Conservation (phyloP, 306 rosid species). For the Ziziphus jujuba region DNA sequence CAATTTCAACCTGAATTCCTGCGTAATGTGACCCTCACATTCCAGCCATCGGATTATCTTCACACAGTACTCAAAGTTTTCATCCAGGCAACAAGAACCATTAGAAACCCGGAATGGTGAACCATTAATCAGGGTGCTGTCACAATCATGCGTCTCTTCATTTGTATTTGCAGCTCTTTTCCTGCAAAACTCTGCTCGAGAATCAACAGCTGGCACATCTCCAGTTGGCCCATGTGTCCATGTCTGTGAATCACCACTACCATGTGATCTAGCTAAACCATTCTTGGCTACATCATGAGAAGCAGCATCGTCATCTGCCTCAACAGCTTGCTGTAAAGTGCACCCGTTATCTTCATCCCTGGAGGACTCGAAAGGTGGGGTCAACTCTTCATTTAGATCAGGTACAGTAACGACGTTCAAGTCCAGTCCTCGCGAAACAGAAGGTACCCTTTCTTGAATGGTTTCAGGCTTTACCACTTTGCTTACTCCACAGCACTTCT, state of each 20-base stretch:
- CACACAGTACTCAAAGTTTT: conserved; percentile 94
- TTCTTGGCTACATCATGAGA: conserved; percentile 75
- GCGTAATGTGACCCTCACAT: conserved; percentile 89
- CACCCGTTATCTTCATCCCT: conserved; percentile 91
- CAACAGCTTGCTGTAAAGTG: conserved; percentile 87
- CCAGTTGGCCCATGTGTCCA: conserved; percentile 62
- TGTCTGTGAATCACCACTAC: conserved; percentile 94
- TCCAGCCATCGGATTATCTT: conserved; percentile 97
- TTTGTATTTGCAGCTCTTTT: conserved; percentile 64
- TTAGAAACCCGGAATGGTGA: conserved; percentile 64
- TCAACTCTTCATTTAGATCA: conserved; percentile 91
- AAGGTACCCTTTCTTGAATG: conserved; percentile 52
- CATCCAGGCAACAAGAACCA: conserved; percentile 76
- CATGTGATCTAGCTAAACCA: conserved; percentile 73
- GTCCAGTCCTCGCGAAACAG: conserved; percentile 76
- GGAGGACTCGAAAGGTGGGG: conserved; percentile 93
- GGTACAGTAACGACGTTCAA: conserved; percentile 87
- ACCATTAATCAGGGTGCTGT: conserved; percentile 88
- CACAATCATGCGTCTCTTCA: conserved; percentile 91
- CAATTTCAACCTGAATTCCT: conserved; percentile 89
- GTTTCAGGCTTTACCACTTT: conserved; percentile 57
- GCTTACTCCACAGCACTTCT: conserved; percentile 67
- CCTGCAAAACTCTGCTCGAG: conserved; percentile 59
- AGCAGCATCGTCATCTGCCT: conserved; percentile 91
- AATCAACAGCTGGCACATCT: conserved; percentile 90